phyloP scores from a whole-genome alignment of 805 yeast species.

The Saccharomycopsis sp. region DNA sequence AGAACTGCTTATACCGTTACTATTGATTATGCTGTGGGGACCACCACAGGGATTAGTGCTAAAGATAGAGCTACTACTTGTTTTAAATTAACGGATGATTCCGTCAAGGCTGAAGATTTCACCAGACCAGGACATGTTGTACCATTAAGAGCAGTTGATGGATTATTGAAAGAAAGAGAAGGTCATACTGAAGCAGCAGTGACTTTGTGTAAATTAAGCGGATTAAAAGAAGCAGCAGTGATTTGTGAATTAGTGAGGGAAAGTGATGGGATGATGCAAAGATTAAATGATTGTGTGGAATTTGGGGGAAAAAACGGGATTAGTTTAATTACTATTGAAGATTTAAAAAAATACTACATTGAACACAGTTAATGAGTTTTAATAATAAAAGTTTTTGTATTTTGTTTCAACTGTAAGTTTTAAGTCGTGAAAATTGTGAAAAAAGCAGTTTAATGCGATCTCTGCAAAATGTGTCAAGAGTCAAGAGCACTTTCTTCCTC shows the following conservation, averaged over 20 bases:
- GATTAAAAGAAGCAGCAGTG: constrained; percentile 76
- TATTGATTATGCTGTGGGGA: constrained; percentile 75
- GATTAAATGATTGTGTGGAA: constrained; percentile 72
- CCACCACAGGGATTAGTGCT: constrained; percentile 96
- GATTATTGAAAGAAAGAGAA: constrained; percentile 67
- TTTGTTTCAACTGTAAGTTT: no score
- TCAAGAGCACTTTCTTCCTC: no score
- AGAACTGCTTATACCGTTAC: constrained; percentile 97
- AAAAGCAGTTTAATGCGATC: no score
- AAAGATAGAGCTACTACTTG: constrained; percentile 87
- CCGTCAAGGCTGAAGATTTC: constrained; percentile 51
- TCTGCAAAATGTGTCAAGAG: no score
- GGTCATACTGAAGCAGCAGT: constrained; percentile 99
- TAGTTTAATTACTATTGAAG: constrained; percentile 72
- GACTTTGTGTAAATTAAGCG: constrained; percentile 69
- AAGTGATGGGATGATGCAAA: constrained; percentile 91
- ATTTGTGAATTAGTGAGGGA: constrained; percentile 92
- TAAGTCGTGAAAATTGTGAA: no score
- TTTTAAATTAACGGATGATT: constrained; percentile 52
- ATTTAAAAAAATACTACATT: constrained; percentile 38
- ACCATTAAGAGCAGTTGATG: constrained; percentile 85
- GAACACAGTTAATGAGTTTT: no score
- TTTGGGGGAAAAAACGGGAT: constrained; percentile 55
- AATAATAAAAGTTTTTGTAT: no score
- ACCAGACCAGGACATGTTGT: constrained; percentile 90